A percentile compares a stretch with the other conserved stretches of the same genome.
These are phyloP conservation scores for Toxicodendron radicans DNA, from an alignment of 345 rosid genomes.

Conservation along the genomic window DNA sequence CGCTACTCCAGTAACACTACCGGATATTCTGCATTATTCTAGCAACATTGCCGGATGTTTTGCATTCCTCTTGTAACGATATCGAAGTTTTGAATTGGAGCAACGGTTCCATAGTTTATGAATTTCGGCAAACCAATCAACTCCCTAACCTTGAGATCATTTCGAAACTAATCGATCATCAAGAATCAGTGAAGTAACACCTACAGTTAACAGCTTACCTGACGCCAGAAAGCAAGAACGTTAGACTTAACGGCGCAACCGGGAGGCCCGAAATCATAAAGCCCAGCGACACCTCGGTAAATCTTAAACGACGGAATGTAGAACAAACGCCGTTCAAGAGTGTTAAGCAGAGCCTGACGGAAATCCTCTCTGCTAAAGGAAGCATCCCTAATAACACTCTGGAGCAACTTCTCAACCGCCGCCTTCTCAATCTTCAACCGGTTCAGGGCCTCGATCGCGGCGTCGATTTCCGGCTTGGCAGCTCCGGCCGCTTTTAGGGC, in stretches of 20 bases:
- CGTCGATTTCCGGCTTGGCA: slow-evolving; percentile 58
- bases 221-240: slow-evolving; percentile 92
- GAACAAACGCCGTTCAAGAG: slow-evolving; percentile 81
- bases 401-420: slow-evolving; percentile 72
- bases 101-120: too few species aligned
- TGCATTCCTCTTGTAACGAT: too few species aligned
- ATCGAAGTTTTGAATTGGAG: too few species aligned
- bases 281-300: slow-evolving; percentile 90
- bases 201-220: slow-evolving; percentile 39
- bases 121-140: too few species aligned
- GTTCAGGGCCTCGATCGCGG: slow-evolving; percentile 68
- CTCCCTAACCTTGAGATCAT: background rate
- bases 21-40: too few species aligned
- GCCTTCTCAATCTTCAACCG: slow-evolving; percentile 68
- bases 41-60: too few species aligned
- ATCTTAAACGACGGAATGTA: slow-evolving; percentile 85
- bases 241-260: slow-evolving; percentile 88
- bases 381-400: slow-evolving; percentile 42
- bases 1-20: too few species aligned
- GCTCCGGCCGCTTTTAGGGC: slow-evolving; percentile 68
- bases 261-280: slow-evolving; percentile 91
- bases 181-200: background rate
- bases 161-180: background rate
- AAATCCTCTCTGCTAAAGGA: slow-evolving; percentile 66
- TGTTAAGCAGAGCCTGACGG: slow-evolving; percentile 69